These are phyloP conservation scores for Eucalyptus tenuipes DNA, from an alignment of 345 rosid genomes.

Conservation along the genomic window DNA sequence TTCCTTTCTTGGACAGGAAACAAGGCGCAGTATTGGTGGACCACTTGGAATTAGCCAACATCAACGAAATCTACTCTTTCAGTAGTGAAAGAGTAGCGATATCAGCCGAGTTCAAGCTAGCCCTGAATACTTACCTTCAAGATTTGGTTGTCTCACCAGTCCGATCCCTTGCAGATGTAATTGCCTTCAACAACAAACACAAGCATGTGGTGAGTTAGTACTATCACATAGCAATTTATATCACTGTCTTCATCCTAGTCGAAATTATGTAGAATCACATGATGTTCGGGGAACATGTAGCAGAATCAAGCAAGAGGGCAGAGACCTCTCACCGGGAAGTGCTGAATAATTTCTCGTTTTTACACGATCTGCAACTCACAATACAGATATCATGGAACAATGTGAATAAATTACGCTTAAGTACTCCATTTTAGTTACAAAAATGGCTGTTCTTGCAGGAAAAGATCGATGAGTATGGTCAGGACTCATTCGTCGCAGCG, in stretches of 20 bases:
- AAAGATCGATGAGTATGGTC: conserved; percentile 29
- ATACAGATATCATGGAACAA: not conserved
- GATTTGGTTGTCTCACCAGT: conserved; percentile 37
- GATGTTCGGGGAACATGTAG: not conserved
- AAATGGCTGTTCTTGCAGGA: conserved; percentile 21
- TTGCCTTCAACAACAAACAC: conserved; percentile 35
- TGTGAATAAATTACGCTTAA: not conserved
- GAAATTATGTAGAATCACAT: not conserved
- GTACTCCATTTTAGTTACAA: not conserved
- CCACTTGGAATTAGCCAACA: conserved; percentile 24
- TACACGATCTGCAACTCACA: not conserved
- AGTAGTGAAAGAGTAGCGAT: conserved; percentile 30
- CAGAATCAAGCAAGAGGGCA: not conserved
- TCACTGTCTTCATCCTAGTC: not conserved
- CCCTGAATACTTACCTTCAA: conserved; percentile 34
- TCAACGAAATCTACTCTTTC: not conserved
- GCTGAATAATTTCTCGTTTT: not conserved
- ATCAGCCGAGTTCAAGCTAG: conserved; percentile 48
- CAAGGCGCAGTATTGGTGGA: conserved; percentile 42
- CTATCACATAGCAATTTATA: not conserved
- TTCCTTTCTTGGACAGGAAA: conserved; percentile 10
- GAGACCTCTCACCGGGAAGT: not conserved
- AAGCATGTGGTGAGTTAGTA: conserved; percentile 16
- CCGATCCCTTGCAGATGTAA: conserved; percentile 44
- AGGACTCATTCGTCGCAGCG: conserved; percentile 25